Evolutionary conservation across 805 yeast species (phyloP), one percentile per base, ranked within the genome.

Genomic region (Metschnikowia vanudenii): DNA sequence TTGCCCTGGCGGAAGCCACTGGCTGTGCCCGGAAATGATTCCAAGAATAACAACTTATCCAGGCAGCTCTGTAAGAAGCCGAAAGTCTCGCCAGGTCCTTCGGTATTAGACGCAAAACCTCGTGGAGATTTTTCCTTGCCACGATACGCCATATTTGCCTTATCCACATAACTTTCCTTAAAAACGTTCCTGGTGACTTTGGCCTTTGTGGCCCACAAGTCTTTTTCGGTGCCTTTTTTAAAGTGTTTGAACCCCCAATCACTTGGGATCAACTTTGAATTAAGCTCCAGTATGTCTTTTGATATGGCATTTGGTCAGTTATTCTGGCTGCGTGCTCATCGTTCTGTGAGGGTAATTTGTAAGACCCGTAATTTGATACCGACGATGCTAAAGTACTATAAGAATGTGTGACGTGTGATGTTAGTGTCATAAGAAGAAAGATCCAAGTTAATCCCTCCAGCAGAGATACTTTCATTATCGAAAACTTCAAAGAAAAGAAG

Each of bases 1-100:
- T 17, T 17, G 14, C 35, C 13, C 14, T 3, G 37, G 11, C 4
- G 45, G 45, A 6, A 42, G 37, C 45, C 45, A 36, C 12, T 36
- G 28, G 32, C 37, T 36, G 16, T 36, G 26, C 12, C 45, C 45
- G 11, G 37, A 36, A 12, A 42, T 20, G 1, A 42, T 9, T 3
- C 39, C 37, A n/a, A 42, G 24, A 14, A 35, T 18, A 8, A 16
- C 24, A 19, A 22, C 8, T 24, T 18, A 20, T 42, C 37, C 7
- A 8, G 30, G 18, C 20, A 14, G 1, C n/a, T 16, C 7, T 12
- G 5, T 7, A 36, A 22, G 24, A 20, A 37, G 14, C 13, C 19
- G n/a, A 9, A 30, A 20, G 24, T 20, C 12, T 36, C 45, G 16
- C 37, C 41, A 7, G 41, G 6, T 28, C 34, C 13, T 11, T 34